Evolutionary conservation across 2,329 filamentous ascomycete genomes (phyloP).

Genomic region (Intubia oerlemansii): DNA sequence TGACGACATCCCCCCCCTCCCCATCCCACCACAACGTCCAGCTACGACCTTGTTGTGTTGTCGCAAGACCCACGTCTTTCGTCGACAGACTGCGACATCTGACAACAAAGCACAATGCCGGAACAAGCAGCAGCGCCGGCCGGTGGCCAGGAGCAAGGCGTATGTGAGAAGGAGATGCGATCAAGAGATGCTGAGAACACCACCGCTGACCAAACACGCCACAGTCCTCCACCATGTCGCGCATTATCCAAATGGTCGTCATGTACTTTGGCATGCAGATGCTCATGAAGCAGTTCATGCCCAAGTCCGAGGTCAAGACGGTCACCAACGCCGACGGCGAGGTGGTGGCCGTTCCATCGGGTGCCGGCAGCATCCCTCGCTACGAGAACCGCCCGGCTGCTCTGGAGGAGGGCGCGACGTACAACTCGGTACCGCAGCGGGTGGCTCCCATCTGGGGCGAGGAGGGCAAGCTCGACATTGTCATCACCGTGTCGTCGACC

Average conservation of each 20-base stretch:
- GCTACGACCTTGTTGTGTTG: too few species aligned
- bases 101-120: too few species aligned
- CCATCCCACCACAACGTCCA: too few species aligned
- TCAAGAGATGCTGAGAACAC: too few species aligned
- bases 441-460: conserved; percentile 77
- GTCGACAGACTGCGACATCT: too few species aligned
- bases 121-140: too few species aligned
- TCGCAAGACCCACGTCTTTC: too few species aligned
- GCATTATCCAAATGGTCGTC: conserved; percentile 28
- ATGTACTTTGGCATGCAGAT: conserved; percentile 39
- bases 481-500: conserved; percentile 64
- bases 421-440: conserved; percentile 42
- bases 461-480: conserved; percentile 60
- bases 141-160: too few species aligned
- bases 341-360: conserved; percentile 28
- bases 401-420: conserved; percentile 38
- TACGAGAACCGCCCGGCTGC: conserved; percentile 41
- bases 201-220: too few species aligned
- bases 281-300: conserved; percentile 28
- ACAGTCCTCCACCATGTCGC: too few species aligned
- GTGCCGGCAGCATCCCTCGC: conserved; percentile 35
- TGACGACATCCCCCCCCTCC: too few species aligned
- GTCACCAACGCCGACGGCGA: conserved; percentile 30
- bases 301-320: conserved; percentile 20
- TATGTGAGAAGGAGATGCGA: too few species aligned